A percentile compares a stretch with the other conserved stretches of the same genome.
phyloP scores from a whole-genome alignment of 2,329 filamentous ascomycete genomes.

The Didymella pomorum region DNA sequence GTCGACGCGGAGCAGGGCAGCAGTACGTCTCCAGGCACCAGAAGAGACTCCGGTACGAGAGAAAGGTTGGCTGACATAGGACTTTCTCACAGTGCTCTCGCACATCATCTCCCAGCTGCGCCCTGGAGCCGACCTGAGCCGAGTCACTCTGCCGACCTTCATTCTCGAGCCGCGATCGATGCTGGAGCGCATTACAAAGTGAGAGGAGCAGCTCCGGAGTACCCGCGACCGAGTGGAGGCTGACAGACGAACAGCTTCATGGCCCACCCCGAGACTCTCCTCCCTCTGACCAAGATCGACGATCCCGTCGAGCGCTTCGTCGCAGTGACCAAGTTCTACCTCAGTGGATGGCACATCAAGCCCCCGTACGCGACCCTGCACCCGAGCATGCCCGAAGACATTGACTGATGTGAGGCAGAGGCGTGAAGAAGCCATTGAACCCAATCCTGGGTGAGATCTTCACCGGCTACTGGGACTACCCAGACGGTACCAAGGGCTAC shows the following conservation, averaged over 20 bases:
- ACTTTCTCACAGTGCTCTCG: conserved; percentile 73
- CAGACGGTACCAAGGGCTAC: conserved; percentile 84
- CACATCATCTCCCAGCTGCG: conserved; percentile 98
- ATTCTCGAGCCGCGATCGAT: conserved; percentile 98
- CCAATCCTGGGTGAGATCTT: conserved; percentile 95
- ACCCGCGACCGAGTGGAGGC: not conserved
- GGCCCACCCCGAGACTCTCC: conserved; percentile 95
- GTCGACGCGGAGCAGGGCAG: conserved; percentile 94
- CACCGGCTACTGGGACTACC: conserved; percentile 94
- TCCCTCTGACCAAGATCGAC: conserved; percentile 85
- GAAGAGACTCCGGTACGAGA: not conserved
- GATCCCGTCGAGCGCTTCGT: conserved; percentile 91
- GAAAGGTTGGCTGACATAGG: conserved; percentile 26
- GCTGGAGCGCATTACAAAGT: conserved; percentile 99
- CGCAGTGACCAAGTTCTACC: conserved; percentile 95
- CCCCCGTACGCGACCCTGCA: conserved; percentile 73
- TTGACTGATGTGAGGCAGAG: conserved; percentile 62
- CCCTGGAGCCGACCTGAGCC: conserved; percentile 91
- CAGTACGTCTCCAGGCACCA: conserved; percentile 64
- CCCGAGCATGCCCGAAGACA: conserved; percentile 18
- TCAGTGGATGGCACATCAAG: conserved; percentile 98
- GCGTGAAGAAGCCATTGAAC: conserved; percentile 98
- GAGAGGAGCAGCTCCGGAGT: conserved; percentile 46
- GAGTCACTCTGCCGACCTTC: conserved; percentile 94
- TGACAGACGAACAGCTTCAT: conserved; percentile 76